Conservation (phyloP, 2,329 filamentous ascomycete species). For the Colletotrichum sp. region DNA sequence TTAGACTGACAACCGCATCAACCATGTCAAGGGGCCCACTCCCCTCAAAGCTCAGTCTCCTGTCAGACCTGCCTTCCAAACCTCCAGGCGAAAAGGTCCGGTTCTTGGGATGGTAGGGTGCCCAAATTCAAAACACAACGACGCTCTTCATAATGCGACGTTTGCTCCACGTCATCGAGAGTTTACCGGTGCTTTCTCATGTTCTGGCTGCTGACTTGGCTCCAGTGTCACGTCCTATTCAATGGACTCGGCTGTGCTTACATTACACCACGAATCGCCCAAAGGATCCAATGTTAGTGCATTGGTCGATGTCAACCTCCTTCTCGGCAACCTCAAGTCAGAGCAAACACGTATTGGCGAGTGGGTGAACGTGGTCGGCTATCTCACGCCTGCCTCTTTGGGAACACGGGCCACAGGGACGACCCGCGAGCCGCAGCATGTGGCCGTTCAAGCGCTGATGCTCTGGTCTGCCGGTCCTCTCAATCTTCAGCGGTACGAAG, state of each 20-base stretch:
- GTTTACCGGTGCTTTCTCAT: background rate
- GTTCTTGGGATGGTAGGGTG: slow-evolving; percentile 82
- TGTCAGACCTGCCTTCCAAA: slow-evolving; percentile 62
- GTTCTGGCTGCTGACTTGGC: slow-evolving; percentile 25
- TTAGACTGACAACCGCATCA: background rate
- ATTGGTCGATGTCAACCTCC: slow-evolving; percentile 72
- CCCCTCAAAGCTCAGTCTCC: slow-evolving; percentile 68
- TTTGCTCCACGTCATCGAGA: background rate
- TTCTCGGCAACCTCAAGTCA: slow-evolving; percentile 69
- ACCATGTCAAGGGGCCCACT: slow-evolving; percentile 64
- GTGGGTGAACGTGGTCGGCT: slow-evolving; percentile 91
- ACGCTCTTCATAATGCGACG: background rate
- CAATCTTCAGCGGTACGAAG: slow-evolving; percentile 55
- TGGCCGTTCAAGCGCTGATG: slow-evolving; percentile 74
- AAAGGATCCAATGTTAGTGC: slow-evolving; percentile 50
- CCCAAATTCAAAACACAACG: background rate
- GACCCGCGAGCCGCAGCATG: slow-evolving; percentile 23
- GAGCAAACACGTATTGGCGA: slow-evolving; percentile 74
- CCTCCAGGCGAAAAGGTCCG: slow-evolving; percentile 78
- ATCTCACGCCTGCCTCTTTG: slow-evolving; percentile 53
- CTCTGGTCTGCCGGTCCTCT: slow-evolving; percentile 80
- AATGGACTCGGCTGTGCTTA: slow-evolving; percentile 63
- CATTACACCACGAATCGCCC: slow-evolving; percentile 72
- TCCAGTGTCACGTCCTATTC: slow-evolving; percentile 57
- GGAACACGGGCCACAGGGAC: slow-evolving; percentile 10